phyloP scores from a whole-genome alignment of 176 grass and related monocot genomes.

The Triticum timopheevii region DNA sequence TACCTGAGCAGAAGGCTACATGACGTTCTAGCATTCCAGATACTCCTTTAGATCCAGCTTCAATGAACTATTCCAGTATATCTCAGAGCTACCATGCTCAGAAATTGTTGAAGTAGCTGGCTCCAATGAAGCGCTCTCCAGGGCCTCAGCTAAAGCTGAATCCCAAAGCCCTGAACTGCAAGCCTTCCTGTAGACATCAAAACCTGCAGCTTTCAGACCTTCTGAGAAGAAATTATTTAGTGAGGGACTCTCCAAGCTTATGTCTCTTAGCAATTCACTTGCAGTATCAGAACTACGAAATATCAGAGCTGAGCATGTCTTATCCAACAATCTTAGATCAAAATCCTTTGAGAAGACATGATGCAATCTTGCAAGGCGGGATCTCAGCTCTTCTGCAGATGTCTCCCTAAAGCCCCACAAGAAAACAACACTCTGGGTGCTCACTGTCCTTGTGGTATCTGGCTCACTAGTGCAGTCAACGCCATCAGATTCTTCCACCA shows the following conservation, averaged over 20 bases:
- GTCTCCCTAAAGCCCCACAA: conserved; percentile 66
- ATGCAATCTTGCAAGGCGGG: conserved; percentile 49
- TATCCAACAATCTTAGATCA: conserved; percentile 68
- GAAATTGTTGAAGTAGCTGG: background rate
- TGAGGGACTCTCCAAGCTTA: conserved; percentile 42
- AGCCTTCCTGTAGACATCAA: conserved; percentile 69
- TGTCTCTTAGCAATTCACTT: conserved; percentile 55
- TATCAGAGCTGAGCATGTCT: conserved; percentile 64
- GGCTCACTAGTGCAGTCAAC: conserved; percentile 27
- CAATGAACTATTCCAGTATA: conserved; percentile 56
- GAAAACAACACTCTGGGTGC: conserved; percentile 57
- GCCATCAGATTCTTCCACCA: conserved; percentile 44
- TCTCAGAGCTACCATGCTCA: conserved; percentile 42
- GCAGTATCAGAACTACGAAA: conserved; percentile 51
- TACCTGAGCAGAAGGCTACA: background rate
- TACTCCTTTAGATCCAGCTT: conserved; percentile 68
- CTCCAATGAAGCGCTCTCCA: conserved; percentile 56
- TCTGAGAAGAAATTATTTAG: conserved; percentile 55
- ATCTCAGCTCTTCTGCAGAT: conserved; percentile 56
- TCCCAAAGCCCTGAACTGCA: conserved; percentile 82
- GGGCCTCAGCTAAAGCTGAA: conserved; percentile 64
- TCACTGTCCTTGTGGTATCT: conserved; percentile 36
- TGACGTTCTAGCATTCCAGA: conserved; percentile 41
- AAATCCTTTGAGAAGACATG: conserved; percentile 61
- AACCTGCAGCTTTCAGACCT: conserved; percentile 69